These are phyloP conservation scores for Massariosphaeria phaeospora DNA, from an alignment of 495 filamentous ascomycete genomes.

Conservation along the genomic window DNA sequence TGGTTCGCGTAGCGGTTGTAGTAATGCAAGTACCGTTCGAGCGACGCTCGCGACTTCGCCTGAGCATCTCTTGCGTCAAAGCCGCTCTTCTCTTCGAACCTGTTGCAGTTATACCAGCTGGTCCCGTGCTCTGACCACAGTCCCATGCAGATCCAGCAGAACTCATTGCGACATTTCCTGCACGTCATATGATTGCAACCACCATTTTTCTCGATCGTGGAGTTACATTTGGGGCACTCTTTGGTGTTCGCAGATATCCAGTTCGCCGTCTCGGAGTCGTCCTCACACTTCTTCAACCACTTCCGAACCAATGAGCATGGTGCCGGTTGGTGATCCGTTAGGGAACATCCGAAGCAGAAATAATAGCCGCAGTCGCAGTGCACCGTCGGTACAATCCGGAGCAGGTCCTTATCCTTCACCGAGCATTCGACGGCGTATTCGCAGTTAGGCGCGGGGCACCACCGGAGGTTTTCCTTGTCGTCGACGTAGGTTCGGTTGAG, in stretches of 20 bases:
- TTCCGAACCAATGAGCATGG: slow-evolving; percentile 88
- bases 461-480: slow-evolving; percentile 88
- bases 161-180: slow-evolving; percentile 96
- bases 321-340: slow-evolving; percentile 86
- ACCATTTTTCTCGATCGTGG: slow-evolving; percentile 98
- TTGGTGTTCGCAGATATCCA: slow-evolving; percentile 99
- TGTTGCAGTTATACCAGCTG: slow-evolving; percentile 99
- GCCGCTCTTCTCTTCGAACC: slow-evolving; percentile 93
- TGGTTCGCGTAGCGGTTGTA: slow-evolving; percentile 99
- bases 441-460: slow-evolving; percentile 96
- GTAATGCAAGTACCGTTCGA: slow-evolving; percentile 95
- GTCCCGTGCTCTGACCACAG: slow-evolving; percentile 97
- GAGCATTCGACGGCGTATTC: slow-evolving; percentile 83
- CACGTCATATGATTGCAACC: slow-evolving; percentile 99
- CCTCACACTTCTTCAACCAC: slow-evolving; percentile 97
- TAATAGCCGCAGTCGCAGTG: slow-evolving; percentile 73
- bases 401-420: slow-evolving; percentile 78
- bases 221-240: slow-evolving; percentile 91
- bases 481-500: slow-evolving; percentile 94
- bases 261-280: slow-evolving; percentile 96
- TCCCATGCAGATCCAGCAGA: slow-evolving; percentile 99
- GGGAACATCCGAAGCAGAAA: slow-evolving; percentile 96
- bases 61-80: slow-evolving; percentile 84
- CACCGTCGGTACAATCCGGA: slow-evolving; percentile 82
- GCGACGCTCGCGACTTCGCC: slow-evolving; percentile 77